Evolutionary conservation across 495 filamentous ascomycete species (phyloP), one percentile per base, ranked within the genome.

Genomic region (Aspergillus avenaceus): DNA sequence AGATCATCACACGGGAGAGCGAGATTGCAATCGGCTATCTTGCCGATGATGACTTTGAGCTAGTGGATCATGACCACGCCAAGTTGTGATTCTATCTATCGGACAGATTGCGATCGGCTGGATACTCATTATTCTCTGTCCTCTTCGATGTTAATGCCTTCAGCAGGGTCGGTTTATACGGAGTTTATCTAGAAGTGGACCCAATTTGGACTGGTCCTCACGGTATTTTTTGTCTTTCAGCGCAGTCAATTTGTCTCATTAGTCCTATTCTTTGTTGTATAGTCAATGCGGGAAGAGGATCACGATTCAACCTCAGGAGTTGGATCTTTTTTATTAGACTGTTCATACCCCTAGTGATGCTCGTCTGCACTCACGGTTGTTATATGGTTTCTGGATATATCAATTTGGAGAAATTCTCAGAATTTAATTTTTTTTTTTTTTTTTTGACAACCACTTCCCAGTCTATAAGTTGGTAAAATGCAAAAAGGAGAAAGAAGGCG

Each of bases 1-100:
- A 83, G 58, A 69, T 83, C 37, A 67, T 82, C 34, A 62, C 72
- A 28, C 52, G 53, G 3, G 75, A 77, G 52, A 69, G 63, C 31
- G 75, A 72, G 40, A 56, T 63, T 16, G 47, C 40, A 23, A 49
- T 55, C 16, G 69, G 67, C 42, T 67, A 69, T 58, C 50, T 63
- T 5, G 66, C 67, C 9, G 71, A 71, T 41, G 67, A 71, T 29
- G 70, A 71, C 40, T 75, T 75, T 45, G 69, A 73, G 55, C 49
- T 75, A 41, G 63, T 75, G 16, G 60, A 63, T 37, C 58, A 51
- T 36, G 53, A 58, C 31, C 49, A 64, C n/a, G 2, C 45, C 16
- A 18, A 3, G 47, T 16, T 26, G 14, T 47, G 22, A 32, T 4
- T 43, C 19, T 40, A 13, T 29, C 21, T 28, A 25, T 49, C n/a